Base-by-base conservation (phyloP, 2,329 filamentous ascomycete genomes). In the Aureobasidium sp. region DNA sequence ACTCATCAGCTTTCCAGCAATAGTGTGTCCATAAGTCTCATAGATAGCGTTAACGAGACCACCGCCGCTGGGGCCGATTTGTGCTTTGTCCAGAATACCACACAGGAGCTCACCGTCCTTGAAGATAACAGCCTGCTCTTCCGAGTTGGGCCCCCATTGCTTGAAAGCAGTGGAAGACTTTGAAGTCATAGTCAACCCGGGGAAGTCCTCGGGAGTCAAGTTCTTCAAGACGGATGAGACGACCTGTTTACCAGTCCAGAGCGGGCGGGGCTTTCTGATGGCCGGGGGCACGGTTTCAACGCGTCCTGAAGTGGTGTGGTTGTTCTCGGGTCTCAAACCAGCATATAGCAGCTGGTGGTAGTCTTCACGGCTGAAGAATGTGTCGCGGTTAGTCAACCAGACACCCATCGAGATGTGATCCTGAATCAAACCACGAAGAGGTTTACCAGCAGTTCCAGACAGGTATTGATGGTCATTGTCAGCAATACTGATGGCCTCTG, bases 391-490 rank as follows among this genome's bases (percentile, higher is more conserved):
- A 61, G 92, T 96, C 61, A 99, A 83, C 75, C 88, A 88, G 3
- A 96, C 90, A 48, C 90, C 91, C 72, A 99, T 93, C 3, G 93
- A 97, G 63, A 99, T 89, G 74, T 99, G 94, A 81, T 99, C 94
- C 76, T 99, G 95, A 76, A 99, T 99, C 55, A 99, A 78, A 84
- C 94, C 94, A 80, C 94, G 84, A 16, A 99, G 80, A 0, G 94
- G 94, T 71, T 96, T 96, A 61, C 94, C 94, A 16, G 91, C 90
- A 3, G 94, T 99, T 25, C 89, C 90, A 37, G 92, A 96, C 39
- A 99, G 83, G 72, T 99, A 99, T 70, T 99, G 94, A 71, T 97
- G 92, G 72, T 99, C 93, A 3, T 94, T 97, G 72, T 97, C 93
- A 41, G 94, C 94, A 69, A 99, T 87, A 67, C 91, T 90, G 67